Evolutionary conservation across 371 early-diverging fungal species (phyloP).

Genomic region (Haplosporangium sp.): DNA sequence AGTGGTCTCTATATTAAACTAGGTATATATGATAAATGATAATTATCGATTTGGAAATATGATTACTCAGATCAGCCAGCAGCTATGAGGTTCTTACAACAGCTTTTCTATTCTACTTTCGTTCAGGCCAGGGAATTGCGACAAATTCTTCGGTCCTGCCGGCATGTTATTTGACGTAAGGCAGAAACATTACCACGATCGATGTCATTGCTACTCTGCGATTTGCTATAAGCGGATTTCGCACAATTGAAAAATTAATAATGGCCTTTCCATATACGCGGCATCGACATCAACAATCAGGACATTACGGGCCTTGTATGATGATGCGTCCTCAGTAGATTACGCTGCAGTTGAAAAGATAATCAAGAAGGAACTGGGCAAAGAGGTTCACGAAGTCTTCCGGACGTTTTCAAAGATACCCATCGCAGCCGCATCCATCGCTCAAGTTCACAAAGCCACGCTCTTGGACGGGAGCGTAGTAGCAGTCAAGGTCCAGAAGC

Average conservation of each 20-base stretch:
- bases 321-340: conserved; percentile 84
- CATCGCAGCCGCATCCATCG: conserved; percentile 92
- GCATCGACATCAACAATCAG: conserved; percentile 9
- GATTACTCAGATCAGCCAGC: no score
- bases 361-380: conserved; percentile 75
- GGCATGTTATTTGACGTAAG: conserved; percentile 70
- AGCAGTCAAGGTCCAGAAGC: conserved; percentile 95
- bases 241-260: neutral
- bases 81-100: neutral
- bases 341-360: conserved; percentile 75
- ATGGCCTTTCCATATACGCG: neutral
- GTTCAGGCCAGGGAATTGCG: conserved; percentile 84
- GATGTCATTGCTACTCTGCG: neutral
- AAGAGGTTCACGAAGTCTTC: conserved; percentile 73
- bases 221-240: neutral
- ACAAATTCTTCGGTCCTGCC: conserved; percentile 84
- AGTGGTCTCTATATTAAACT: conserved; percentile 91
- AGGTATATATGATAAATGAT: conserved; percentile 7
- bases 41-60: neutral
- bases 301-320: conserved; percentile 80
- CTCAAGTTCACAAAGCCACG: conserved; percentile 92
- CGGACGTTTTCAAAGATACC: conserved; percentile 76
- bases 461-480: conserved; percentile 78
- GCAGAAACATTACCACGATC: neutral
- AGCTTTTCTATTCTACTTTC: neutral